phyloP scores from a whole-genome alignment of 75 land plant genomes.

The Picea sitchensis region DNA sequence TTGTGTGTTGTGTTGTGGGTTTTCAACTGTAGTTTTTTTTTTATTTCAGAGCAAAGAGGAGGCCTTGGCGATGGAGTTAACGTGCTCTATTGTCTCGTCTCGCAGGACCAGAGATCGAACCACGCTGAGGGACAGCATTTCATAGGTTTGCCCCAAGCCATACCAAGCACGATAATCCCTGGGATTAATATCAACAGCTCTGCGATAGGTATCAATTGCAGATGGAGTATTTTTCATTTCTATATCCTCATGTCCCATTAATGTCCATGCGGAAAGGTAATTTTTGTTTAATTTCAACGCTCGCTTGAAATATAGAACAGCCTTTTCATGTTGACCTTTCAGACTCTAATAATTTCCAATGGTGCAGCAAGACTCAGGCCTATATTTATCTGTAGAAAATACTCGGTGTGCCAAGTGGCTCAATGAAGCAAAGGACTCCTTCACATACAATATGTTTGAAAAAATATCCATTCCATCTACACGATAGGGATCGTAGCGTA shows the following conservation, averaged over 20 bases:
- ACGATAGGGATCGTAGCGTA: slow-evolving; percentile 75
- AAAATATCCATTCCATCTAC: slow-evolving; percentile 88
- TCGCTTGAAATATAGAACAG: slow-evolving; percentile 81
- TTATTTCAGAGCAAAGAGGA: not conserved
- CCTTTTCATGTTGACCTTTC: slow-evolving; percentile 60
- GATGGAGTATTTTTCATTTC: slow-evolving; percentile 95
- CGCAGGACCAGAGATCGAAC: slow-evolving; percentile 23
- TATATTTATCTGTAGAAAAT: slow-evolving; percentile 85
- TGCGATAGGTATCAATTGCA: slow-evolving; percentile 87
- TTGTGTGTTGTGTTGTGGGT: no score
- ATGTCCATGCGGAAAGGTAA: slow-evolving; percentile 92
- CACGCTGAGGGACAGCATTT: slow-evolving; percentile 48
- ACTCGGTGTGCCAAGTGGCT: slow-evolving; percentile 89
- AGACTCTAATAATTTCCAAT: slow-evolving; percentile 78
- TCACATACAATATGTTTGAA: slow-evolving; percentile 88
- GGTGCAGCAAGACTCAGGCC: slow-evolving; percentile 93
- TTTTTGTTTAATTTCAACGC: slow-evolving; percentile 85
- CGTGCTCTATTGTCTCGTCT: slow-evolving; percentile 8
- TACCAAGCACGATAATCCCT: slow-evolving; percentile 98
- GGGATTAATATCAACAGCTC: slow-evolving; percentile 90
- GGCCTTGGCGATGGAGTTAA: not conserved
- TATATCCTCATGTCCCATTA: slow-evolving; percentile 96
- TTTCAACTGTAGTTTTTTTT: no score
- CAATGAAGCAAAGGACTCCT: slow-evolving; percentile 82
- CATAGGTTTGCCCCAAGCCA: slow-evolving; percentile 94